phyloP scores from a whole-genome alignment of 495 filamentous ascomycete species.

The Peziza echinospora region DNA sequence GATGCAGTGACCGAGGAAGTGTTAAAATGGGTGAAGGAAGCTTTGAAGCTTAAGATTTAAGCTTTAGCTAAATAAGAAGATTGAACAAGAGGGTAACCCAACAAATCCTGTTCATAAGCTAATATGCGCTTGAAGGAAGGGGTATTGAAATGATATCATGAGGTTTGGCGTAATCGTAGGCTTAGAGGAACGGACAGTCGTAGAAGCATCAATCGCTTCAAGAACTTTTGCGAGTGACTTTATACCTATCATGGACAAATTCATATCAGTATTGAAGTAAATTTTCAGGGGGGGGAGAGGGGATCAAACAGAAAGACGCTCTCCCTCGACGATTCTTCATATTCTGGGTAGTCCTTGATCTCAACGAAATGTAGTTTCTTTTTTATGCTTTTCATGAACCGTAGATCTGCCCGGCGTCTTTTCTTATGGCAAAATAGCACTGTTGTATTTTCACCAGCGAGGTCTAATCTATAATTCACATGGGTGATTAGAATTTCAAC shows the following conservation, averaged over 20 bases:
- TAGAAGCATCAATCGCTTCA: background rate
- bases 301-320: constrained; percentile 25
- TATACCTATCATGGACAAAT: too few relatives aligned
- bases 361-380: constrained; percentile 26
- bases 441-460: constrained; percentile 30
- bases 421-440: constrained; percentile 94
- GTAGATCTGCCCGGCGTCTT: constrained; percentile 39
- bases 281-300: background rate
- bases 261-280: background rate
- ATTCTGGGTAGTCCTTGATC: constrained; percentile 25
- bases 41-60: constrained; percentile 6
- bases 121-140: too few relatives aligned
- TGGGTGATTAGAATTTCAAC: background rate
- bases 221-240: too few relatives aligned
- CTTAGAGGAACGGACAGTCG: too few relatives aligned
- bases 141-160: too few relatives aligned
- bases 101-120: too few relatives aligned
- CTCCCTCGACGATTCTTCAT: constrained; percentile 22
- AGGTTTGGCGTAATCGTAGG: too few relatives aligned
- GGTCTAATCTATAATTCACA: constrained; percentile 12
- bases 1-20: constrained; percentile 21
- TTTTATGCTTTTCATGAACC: constrained; percentile 26
- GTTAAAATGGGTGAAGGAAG: constrained; percentile 10
- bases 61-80: constrained; percentile 1
- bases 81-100: too few relatives aligned